Base-by-base conservation (phyloP, 306 rosid species). In the Vicia faba region DNA sequence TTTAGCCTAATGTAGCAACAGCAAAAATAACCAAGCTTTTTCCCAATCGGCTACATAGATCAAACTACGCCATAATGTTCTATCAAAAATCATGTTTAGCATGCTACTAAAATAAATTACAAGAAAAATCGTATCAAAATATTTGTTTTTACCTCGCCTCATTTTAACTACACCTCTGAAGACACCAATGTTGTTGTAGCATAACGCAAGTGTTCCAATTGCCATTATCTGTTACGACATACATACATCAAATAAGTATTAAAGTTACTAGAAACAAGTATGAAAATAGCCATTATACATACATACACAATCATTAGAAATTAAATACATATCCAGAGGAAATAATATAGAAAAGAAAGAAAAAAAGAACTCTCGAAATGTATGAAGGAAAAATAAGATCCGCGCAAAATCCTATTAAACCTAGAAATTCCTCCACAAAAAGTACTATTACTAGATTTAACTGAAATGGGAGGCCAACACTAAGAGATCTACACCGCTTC, bases 131-230 rank as follows among this genome's bases (percentile, higher is more conserved):
- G 35, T 50, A 75, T 35, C 36, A 25, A 23, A 62, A 61, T 46
- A 78, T 48, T 53, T 43, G 68, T 69, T 73, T 84, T 82, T 79
- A 93, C 99, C 99, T 18, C 99, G 92, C 84, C 99, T 85, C 97
- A 93, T 79, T 86, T 93, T 93, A 61, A 93, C 97, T 26, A 93
- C 97, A 66, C 97, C 96, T 86, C 96, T 82, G 89, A 93, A 93
- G 82, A 93, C 85, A 71, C 82, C 83, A 19, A 85, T 73, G 76
- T 93, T 93, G 83, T 93, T 86, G 88, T 88, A 93, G 86, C 99
- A 93, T 53, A 88, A 65, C 33, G 95, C 95, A 53, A 90, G 81
- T 28, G 99, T 93, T 71, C 99, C 99, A 74, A 93, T 90, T 48
- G 97, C 91, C 99, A 93, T 93, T 77, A 93, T 67, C 99, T 93